Conservation (phyloP, 192 early-diverging fungal genomes). For the Coemansia sp. region DNA sequence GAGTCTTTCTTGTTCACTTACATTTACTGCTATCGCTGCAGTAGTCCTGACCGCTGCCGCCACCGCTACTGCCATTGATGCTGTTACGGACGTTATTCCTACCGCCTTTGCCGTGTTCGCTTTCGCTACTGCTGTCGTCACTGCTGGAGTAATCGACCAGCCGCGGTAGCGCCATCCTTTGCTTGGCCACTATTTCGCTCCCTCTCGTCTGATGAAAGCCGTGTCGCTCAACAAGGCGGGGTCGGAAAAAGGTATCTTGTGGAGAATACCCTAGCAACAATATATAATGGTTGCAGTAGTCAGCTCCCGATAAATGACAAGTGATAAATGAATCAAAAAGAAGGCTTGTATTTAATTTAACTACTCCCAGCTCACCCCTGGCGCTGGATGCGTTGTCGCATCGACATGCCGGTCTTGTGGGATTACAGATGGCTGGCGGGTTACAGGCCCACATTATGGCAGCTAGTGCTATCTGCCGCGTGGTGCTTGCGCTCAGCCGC, state of each 20-base stretch:
- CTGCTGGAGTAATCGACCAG: conserved; percentile 47
- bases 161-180: conserved; percentile 18
- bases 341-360: conserved; percentile 7
- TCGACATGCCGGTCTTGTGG: background rate
- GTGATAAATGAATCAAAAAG: background rate
- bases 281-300: background rate
- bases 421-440: background rate
- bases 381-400: background rate
- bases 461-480: background rate
- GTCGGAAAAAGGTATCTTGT: background rate
- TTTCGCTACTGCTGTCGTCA: conserved; percentile 33
- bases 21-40: conserved; percentile 13
- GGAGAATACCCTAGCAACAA: background rate
- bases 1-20: background rate
- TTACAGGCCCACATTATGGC: background rate
- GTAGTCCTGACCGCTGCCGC: conserved; percentile 4
- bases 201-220: background rate
- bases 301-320: background rate
- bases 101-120: background rate
- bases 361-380: background rate
- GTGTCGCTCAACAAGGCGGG: background rate
- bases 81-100: conserved; percentile 4
- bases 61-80: conserved; percentile 9
- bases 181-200: background rate
- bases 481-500: conserved; percentile 61